Percentiles rank a stretch among this genome's conserved stretches.
Evolutionary conservation across 768 basidiomycete genomes (phyloP).

Genomic region (Stropharia rugosoannulata): DNA sequence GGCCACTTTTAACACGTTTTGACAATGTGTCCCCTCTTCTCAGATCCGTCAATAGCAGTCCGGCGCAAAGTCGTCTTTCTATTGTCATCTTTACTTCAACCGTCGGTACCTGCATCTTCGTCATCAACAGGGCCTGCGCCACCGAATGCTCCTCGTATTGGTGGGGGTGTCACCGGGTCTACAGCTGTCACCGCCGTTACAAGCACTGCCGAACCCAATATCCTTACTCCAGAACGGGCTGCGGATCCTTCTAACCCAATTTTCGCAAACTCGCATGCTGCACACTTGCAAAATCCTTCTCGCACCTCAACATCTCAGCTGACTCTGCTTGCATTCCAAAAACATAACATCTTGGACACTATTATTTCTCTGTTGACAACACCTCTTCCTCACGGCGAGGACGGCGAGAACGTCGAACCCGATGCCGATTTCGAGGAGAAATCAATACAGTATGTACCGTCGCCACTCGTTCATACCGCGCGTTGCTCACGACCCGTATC

Average conservation of each 20-base stretch:
- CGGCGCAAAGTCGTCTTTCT: conserved; percentile 82
- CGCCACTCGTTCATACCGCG: neutral
- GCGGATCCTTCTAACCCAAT: conserved; percentile 33
- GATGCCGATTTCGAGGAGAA: conserved; percentile 72
- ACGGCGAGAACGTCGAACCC: conserved; percentile 58
- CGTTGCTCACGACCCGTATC: neutral
- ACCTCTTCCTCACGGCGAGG: conserved; percentile 63
- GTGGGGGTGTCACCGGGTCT: conserved; percentile 5
- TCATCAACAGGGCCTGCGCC: conserved; percentile 13
- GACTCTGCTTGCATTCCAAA: conserved; percentile 47
- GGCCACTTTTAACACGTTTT: neutral
- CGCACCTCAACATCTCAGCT: conserved; percentile 49
- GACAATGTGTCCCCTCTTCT: neutral
- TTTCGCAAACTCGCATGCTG: conserved; percentile 75
- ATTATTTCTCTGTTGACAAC: conserved; percentile 51
- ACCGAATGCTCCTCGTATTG: conserved; percentile 10
- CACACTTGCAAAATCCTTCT: conserved; percentile 55
- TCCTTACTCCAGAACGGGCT: conserved; percentile 21
- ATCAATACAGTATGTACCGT: conserved; percentile 43
- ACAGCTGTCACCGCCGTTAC: conserved; percentile 7
- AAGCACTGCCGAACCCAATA: conserved; percentile 11
- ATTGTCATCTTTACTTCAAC: conserved; percentile 60
- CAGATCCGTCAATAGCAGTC: conserved; percentile 77
- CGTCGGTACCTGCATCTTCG: conserved; percentile 14
- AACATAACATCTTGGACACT: conserved; percentile 44